A percentile compares a stretch with the other conserved stretches of the same genome.
phyloP scores from a whole-genome alignment of 1,139 yeast genomes.

The Kodamaea arcana region DNA sequence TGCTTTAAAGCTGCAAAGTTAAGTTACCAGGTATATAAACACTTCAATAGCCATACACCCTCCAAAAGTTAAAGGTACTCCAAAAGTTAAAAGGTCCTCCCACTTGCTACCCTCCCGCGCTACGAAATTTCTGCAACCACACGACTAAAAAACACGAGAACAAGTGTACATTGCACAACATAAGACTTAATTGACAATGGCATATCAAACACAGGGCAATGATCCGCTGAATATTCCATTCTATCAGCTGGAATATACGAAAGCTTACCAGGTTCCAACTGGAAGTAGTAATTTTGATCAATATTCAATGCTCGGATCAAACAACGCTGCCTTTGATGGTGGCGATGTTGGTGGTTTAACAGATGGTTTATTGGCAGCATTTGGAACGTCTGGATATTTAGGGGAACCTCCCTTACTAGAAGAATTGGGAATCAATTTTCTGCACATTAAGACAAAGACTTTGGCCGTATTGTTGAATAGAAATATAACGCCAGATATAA shows the following conservation, averaged over 20 bases:
- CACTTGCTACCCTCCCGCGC: too few species aligned
- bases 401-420: conserved; percentile 91
- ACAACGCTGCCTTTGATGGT: conserved; percentile 27
- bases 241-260: conserved; percentile 41
- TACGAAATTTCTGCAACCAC: too few species aligned
- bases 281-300: conserved; percentile 29
- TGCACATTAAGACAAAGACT: conserved; percentile 82
- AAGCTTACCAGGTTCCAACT: conserved; percentile 23
- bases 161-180: too few species aligned
- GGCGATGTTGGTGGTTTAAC: conserved; percentile 59
- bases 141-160: neutral
- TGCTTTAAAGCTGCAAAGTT: too few species aligned
- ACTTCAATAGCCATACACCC: too few species aligned
- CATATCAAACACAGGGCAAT: conserved; percentile 35
- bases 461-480: conserved; percentile 70
- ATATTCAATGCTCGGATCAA: conserved; percentile 25
- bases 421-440: conserved; percentile 90
- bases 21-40: too few species aligned
- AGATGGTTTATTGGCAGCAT: conserved; percentile 82
- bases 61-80: too few species aligned
- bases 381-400: conserved; percentile 89
- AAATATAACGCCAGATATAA: conserved; percentile 62
- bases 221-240: conserved; percentile 43
- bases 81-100: too few species aligned
- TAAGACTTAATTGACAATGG: too few species aligned